These are phyloP conservation scores for Mycena chlorophos DNA, from an alignment of 768 basidiomycete species.

Conservation along the genomic window DNA sequence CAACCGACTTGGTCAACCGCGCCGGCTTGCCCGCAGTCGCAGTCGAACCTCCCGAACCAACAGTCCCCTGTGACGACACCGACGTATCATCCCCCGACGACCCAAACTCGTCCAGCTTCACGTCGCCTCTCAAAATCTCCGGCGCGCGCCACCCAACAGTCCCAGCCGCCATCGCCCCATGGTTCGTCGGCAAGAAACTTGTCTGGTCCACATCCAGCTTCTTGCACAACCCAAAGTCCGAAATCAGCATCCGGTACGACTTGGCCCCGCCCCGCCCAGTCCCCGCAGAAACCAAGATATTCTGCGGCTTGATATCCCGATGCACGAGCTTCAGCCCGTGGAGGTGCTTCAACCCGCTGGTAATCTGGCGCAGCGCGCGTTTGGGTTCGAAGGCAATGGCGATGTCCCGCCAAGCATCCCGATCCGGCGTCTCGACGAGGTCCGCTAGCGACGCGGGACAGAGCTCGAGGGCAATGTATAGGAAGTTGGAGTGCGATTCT, in stretches of 20 bases:
- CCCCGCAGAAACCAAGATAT: constrained; percentile 82
- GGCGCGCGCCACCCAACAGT: constrained; percentile 98
- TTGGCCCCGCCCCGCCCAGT: constrained; percentile 50
- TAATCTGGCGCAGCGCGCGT: constrained; percentile 82
- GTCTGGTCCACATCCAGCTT: constrained; percentile 95
- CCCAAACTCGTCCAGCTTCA: constrained; percentile 78
- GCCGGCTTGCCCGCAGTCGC: constrained; percentile 50
- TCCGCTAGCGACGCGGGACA: constrained; percentile 90
- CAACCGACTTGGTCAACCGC: constrained; percentile 90
- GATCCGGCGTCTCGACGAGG: constrained; percentile 75
- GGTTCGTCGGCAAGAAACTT: constrained; percentile 89
- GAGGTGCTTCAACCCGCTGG: constrained; percentile 84
- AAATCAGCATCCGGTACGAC: constrained; percentile 82
- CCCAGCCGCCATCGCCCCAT: constrained; percentile 87
- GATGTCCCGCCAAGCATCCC: constrained; percentile 72
- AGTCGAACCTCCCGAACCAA: constrained; percentile 35
- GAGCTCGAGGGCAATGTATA: constrained; percentile 96
- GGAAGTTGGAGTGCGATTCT: constrained; percentile 89
- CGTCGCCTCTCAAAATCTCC: constrained; percentile 91
- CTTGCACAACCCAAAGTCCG: constrained; percentile 96
- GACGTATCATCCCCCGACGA: constrained; percentile 57
- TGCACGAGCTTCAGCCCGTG: constrained; percentile 96
- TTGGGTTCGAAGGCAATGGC: constrained; percentile 81
- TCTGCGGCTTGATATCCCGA: constrained; percentile 97
- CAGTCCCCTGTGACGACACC: constrained; percentile 66